A percentile compares a stretch with the other conserved stretches of the same genome.
Conservation (phyloP, 495 filamentous ascomycete species). For the Lophiostoma macrostomum region DNA sequence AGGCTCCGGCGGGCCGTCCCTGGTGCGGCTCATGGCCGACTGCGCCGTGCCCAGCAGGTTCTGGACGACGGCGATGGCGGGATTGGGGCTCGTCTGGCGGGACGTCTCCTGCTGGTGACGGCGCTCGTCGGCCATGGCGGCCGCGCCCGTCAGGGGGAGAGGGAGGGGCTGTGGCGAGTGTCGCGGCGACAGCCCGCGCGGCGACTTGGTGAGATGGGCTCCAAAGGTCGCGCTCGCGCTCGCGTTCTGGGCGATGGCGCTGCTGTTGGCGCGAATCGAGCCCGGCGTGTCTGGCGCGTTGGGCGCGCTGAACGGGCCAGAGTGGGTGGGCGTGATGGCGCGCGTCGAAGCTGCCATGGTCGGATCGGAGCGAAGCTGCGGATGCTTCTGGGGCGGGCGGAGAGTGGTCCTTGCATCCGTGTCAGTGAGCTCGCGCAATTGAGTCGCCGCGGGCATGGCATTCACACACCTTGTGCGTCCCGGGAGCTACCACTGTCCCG, state of each 20-base stretch:
- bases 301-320: conserved; percentile 34
- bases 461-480: conserved; percentile 18
- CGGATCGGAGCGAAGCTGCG: not conserved
- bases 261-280: conserved; percentile 28
- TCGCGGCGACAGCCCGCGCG: conserved; percentile 50
- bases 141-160: conserved; percentile 50
- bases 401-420: conserved; percentile 1
- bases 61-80: conserved; percentile 50
- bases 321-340: conserved; percentile 37
- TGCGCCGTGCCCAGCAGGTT: conserved; percentile 53
- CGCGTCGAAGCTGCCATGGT: conserved; percentile 35
- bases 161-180: conserved; percentile 46
- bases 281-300: conserved; percentile 35
- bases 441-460: conserved; percentile 17
- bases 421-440: conserved; percentile 16
- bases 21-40: conserved; percentile 51
- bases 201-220: conserved; percentile 46
- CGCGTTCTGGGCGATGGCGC: conserved; percentile 7
- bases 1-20: conserved; percentile 42
- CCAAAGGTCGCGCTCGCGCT: conserved; percentile 27
- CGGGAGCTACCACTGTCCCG: not conserved
- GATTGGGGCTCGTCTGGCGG: conserved; percentile 50
- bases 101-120: conserved; percentile 47
- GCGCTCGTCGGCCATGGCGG: conserved; percentile 54
- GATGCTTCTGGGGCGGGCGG: not conserved